These are phyloP conservation scores for Salix brachista DNA, from an alignment of 345 rosid species.

Conservation along the genomic window DNA sequence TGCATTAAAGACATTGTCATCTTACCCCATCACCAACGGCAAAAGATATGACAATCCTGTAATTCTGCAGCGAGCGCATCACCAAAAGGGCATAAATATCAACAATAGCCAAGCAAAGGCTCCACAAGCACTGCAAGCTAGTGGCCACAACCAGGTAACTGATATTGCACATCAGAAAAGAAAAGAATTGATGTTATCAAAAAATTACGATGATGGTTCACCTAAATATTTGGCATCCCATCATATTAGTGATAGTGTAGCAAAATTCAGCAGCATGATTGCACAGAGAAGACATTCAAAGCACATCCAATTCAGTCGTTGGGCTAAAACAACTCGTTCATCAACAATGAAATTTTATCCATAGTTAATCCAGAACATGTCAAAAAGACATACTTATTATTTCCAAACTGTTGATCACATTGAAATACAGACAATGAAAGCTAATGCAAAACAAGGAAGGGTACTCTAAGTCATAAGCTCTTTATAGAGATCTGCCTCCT, in stretches of 20 bases:
- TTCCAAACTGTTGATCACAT: not conserved
- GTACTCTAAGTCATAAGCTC: not conserved
- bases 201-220: not conserved
- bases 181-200: conserved; percentile 12
- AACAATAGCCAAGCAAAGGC: conserved; percentile 49
- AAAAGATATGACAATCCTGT: conserved; percentile 44
- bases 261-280: not conserved
- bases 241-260: not conserved
- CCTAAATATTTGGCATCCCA: not conserved
- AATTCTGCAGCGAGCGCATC: conserved; percentile 64
- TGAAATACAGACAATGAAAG: not conserved
- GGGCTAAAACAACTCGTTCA: not conserved
- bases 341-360: not conserved
- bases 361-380: not conserved
- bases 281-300: not conserved
- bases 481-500: not conserved
- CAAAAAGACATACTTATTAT: not conserved
- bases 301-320: not conserved
- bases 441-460: not conserved
- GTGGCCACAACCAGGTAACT: conserved; percentile 80
- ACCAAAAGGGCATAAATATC: conserved; percentile 66
- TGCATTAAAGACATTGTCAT: not conserved
- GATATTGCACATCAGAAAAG: conserved; percentile 29
- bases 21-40: conserved; percentile 80
- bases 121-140: conserved; percentile 73